Conservation (phyloP, 139 green algal genomes). For the Eudorina sp. region DNA sequence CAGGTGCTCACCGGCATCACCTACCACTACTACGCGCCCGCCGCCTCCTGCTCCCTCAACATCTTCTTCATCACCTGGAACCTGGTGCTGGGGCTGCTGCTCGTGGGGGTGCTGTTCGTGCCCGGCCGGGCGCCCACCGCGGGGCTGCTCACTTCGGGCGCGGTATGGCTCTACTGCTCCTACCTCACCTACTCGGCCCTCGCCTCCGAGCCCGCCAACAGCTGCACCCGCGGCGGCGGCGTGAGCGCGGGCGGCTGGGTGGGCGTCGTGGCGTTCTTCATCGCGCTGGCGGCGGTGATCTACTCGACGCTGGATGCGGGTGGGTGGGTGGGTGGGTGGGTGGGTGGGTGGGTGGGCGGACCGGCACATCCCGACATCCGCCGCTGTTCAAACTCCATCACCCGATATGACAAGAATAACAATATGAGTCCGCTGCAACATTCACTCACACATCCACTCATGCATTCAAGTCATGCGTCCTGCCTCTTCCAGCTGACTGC, state of each 20-base stretch:
- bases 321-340: neutral
- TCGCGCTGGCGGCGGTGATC: constrained; percentile 65
- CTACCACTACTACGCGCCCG: constrained; percentile 82
- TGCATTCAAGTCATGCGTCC: too few relatives aligned
- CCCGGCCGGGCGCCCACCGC: constrained; percentile 67
- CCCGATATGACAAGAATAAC: too few relatives aligned
- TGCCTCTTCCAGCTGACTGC: too few relatives aligned
- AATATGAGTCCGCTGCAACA: too few relatives aligned
- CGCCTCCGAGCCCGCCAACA: constrained; percentile 67
- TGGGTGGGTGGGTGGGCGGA: too few relatives aligned
- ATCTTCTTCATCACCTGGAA: constrained; percentile 89
- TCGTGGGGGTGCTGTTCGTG: constrained; percentile 74
- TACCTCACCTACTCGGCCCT: constrained; percentile 81
- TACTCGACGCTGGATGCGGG: constrained; percentile 63
- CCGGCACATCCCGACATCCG: too few relatives aligned
- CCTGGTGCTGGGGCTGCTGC: constrained; percentile 74
- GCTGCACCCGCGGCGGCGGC: constrained; percentile 54
- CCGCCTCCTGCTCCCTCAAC: constrained; percentile 71
- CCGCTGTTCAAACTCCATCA: too few relatives aligned
- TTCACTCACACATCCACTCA: too few relatives aligned
- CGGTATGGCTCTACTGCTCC: constrained; percentile 77
- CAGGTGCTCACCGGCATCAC: constrained; percentile 68
- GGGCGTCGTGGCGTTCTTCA: constrained; percentile 66
- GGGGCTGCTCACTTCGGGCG: constrained; percentile 77
- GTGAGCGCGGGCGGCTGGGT: constrained; percentile 44